Conservation (phyloP, 768 basidiomycete genomes). For the Pisolithus microcarpus region DNA sequence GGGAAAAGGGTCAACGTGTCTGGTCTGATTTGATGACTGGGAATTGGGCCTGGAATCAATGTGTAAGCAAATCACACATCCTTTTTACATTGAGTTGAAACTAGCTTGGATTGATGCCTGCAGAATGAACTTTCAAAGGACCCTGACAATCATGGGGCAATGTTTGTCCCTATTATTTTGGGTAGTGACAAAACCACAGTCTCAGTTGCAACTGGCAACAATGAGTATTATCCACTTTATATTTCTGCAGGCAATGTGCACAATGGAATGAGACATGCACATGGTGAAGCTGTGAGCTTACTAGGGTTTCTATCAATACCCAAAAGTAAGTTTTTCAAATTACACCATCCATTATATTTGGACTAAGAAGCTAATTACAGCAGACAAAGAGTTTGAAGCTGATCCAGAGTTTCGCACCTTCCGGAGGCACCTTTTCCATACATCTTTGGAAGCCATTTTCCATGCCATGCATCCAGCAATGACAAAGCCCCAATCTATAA, state of each 20-base stretch:
- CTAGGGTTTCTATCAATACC: slow-evolving; percentile 13
- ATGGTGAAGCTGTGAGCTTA: slow-evolving; percentile 3
- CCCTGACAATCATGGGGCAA: slow-evolving; percentile 9
- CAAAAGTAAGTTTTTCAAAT: slow-evolving; percentile 3
- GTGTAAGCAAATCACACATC: slow-evolving; percentile 9
- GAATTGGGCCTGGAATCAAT: not conserved
- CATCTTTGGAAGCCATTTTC: slow-evolving; percentile 22
- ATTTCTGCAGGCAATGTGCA: slow-evolving; percentile 12
- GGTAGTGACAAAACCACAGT: slow-evolving; percentile 22
- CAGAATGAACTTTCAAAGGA: slow-evolving; percentile 2
- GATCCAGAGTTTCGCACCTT: slow-evolving; percentile 21
- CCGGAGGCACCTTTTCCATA: slow-evolving; percentile 23
- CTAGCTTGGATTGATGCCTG: too few relatives aligned
- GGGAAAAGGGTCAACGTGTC: not conserved
- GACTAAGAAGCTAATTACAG: too few relatives aligned
- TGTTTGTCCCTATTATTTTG: slow-evolving; percentile 13
- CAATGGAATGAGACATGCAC: slow-evolving; percentile 9
- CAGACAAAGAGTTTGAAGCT: slow-evolving; percentile 5
- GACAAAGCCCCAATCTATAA: slow-evolving; percentile 17
- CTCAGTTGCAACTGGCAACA: slow-evolving; percentile 17
- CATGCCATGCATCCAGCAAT: slow-evolving; percentile 17
- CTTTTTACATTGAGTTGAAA: too few relatives aligned
- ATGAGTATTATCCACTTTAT: slow-evolving; percentile 18
- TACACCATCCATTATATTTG: too few relatives aligned
- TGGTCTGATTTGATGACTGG: not conserved